phyloP scores from a whole-genome alignment of 768 basidiomycete genomes.

The Rhodocollybia butyracea region DNA sequence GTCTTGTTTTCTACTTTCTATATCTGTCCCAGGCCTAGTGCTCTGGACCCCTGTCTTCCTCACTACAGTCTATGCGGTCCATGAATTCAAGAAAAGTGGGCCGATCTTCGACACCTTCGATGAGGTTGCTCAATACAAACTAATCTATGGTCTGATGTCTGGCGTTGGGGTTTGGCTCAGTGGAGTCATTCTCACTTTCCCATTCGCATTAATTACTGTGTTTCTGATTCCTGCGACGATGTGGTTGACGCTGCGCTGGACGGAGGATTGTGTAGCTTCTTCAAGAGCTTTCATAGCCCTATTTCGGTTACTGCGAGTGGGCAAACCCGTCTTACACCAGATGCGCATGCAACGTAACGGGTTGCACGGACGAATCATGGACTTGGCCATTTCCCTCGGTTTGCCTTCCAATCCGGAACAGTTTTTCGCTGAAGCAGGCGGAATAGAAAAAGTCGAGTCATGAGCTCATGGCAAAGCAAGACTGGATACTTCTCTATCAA shows the following conservation, averaged over 20 bases:
- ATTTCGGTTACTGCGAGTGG: slow-evolving; percentile 57
- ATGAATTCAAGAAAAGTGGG: slow-evolving; percentile 76
- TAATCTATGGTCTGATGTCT: slow-evolving; percentile 76
- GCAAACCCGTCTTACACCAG: slow-evolving; percentile 49
- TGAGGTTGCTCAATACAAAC: slow-evolving; percentile 87
- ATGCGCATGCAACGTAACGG: slow-evolving; percentile 53
- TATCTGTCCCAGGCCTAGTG: slow-evolving; percentile 75
- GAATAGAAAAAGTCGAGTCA: slow-evolving; percentile 66
- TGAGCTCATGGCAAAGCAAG: slow-evolving; percentile 65
- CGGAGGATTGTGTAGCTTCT: slow-evolving; percentile 79
- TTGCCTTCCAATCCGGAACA: slow-evolving; percentile 70
- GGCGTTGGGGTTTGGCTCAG: slow-evolving; percentile 66
- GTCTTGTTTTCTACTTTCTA: slow-evolving; percentile 55
- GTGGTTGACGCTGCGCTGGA: slow-evolving; percentile 90
- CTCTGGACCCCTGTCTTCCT: slow-evolving; percentile 81
- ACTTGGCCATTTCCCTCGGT: slow-evolving; percentile 54
- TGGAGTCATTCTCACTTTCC: slow-evolving; percentile 57
- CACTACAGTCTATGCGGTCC: slow-evolving; percentile 66
- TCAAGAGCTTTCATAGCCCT: slow-evolving; percentile 72
- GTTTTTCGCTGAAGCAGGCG: slow-evolving; percentile 57
- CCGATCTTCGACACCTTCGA: slow-evolving; percentile 87
- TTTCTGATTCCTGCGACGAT: slow-evolving; percentile 68
- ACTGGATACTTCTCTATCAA: slow-evolving; percentile 78
- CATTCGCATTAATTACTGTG: slow-evolving; percentile 53
- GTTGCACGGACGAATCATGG: slow-evolving; percentile 64